Conservation (phyloP, 768 basidiomycete genomes). For the Kondoa subrosea region DNA sequence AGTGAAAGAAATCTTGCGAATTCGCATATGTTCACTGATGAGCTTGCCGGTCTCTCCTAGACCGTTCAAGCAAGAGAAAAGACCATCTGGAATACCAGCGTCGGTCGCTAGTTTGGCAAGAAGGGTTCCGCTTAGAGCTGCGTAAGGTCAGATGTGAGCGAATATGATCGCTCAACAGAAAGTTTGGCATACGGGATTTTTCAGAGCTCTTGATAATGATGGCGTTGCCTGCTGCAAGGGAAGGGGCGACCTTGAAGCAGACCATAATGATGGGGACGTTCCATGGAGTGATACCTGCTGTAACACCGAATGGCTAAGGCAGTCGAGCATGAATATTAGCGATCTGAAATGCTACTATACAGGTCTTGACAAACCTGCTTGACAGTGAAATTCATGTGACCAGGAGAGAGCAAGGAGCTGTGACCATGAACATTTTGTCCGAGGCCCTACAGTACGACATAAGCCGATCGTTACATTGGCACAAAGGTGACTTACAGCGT, state of each 20-base stretch:
- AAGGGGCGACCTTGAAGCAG: constrained; percentile 21
- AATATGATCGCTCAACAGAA: no score
- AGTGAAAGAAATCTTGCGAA: constrained; percentile 29
- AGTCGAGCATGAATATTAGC: background rate
- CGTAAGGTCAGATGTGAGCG: no score
- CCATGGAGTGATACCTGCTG: constrained; percentile 18
- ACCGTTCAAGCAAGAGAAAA: constrained; percentile 23
- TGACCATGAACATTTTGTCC: constrained; percentile 14
- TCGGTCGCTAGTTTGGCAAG: constrained; percentile 17
- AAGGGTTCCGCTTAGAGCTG: background rate
- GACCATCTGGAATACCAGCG: constrained; percentile 25
- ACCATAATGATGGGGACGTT: constrained; percentile 6
- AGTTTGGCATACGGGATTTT: background rate
- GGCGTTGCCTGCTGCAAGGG: constrained; percentile 26
- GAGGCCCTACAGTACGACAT: no score
- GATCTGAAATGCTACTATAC: background rate
- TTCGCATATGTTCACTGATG: constrained; percentile 22
- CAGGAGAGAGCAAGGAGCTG: constrained; percentile 15
- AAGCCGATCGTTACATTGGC: no score
- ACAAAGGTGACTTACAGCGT: no score
- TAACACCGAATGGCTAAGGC: constrained; percentile 22
- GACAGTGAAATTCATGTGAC: constrained; percentile 5
- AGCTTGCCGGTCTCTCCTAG: constrained; percentile 19
- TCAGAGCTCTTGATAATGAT: constrained; percentile 26
- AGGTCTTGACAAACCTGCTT: background rate